These are phyloP conservation scores for Quillaja saponaria DNA, from an alignment of 306 rosid species.

Conservation along the genomic window DNA sequence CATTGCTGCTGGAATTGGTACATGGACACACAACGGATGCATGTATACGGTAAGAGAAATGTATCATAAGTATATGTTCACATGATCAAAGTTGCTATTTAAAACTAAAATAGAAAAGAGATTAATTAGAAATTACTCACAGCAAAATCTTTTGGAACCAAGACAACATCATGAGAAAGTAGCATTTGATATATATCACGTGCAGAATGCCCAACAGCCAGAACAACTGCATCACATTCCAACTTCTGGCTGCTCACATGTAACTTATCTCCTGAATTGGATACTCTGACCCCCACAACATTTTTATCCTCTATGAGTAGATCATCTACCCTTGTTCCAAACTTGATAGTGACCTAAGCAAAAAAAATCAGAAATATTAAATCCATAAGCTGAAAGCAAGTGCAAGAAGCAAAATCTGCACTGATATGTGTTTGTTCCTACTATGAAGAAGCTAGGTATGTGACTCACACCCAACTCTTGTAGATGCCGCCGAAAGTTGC, in stretches of 20 bases:
- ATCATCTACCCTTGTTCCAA: constrained; percentile 91
- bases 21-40: constrained; percentile 3
- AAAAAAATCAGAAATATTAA: constrained; percentile 22
- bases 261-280: constrained; percentile 65
- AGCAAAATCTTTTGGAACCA: constrained; percentile 84
- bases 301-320: constrained; percentile 60
- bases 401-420: constrained; percentile 23
- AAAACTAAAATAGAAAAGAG: constrained; percentile 24
- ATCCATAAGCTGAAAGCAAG: constrained; percentile 24
- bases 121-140: constrained; percentile 57
- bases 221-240: constrained; percentile 75
- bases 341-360: constrained; percentile 78
- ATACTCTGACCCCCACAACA: constrained; percentile 62
- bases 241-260: constrained; percentile 55
- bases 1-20: constrained; percentile 14
- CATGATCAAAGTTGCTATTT: constrained; percentile 13
- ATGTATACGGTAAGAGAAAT: constrained; percentile 4
- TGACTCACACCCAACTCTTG: constrained; percentile 83
- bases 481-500: constrained; percentile 81
- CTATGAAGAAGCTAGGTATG: constrained; percentile 19
- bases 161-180: constrained; percentile 69
- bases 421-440: constrained; percentile 24
- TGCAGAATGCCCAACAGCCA: constrained; percentile 99
- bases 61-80: too few relatives aligned
- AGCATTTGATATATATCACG: constrained; percentile 86